Conservation (phyloP, 352 stramenopile species). For the Nothophytophthora sp. region DNA sequence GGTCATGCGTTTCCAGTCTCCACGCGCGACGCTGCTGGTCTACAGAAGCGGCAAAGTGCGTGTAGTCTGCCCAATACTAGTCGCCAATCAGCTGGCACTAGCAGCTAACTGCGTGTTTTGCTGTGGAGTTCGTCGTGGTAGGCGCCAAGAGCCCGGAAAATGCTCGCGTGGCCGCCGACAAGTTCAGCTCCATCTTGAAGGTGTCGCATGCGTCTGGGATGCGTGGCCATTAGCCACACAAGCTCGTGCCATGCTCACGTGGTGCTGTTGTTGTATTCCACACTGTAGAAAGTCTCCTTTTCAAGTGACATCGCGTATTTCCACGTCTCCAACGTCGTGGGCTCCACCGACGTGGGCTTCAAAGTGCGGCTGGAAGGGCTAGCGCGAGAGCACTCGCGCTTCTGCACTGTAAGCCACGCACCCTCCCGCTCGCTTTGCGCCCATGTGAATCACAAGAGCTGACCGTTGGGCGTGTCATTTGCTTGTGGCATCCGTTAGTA, state of each 20-base stretch:
- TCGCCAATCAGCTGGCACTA: background rate
- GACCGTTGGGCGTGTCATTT: too few relatives aligned
- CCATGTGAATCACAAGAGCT: too few relatives aligned
- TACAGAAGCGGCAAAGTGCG: constrained; percentile 72
- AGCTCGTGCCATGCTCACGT: background rate
- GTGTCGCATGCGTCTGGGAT: constrained; percentile 15
- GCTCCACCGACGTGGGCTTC: constrained; percentile 92
- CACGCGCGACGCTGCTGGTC: constrained; percentile 54
- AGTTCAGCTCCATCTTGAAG: constrained; percentile 61
- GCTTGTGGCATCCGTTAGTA: too few relatives aligned
- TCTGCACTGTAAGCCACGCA: constrained; percentile 56
- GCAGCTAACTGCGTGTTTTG: background rate
- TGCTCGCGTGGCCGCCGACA: constrained; percentile 46
- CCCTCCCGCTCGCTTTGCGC: too few relatives aligned
- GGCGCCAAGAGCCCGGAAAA: constrained; percentile 43
- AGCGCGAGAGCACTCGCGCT: constrained; percentile 51
- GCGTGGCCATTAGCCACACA: background rate
- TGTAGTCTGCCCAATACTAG: background rate
- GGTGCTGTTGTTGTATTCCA: background rate
- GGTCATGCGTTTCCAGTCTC: constrained; percentile 61
- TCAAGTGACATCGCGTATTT: constrained; percentile 46
- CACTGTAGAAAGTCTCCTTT: constrained; percentile 73
- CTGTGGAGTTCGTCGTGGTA: constrained; percentile 64
- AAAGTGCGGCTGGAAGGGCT: constrained; percentile 79
- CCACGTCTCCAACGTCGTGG: constrained; percentile 85